These are phyloP conservation scores for Hippophae tibetana DNA, from an alignment of 306 rosid genomes.

Conservation along the genomic window DNA sequence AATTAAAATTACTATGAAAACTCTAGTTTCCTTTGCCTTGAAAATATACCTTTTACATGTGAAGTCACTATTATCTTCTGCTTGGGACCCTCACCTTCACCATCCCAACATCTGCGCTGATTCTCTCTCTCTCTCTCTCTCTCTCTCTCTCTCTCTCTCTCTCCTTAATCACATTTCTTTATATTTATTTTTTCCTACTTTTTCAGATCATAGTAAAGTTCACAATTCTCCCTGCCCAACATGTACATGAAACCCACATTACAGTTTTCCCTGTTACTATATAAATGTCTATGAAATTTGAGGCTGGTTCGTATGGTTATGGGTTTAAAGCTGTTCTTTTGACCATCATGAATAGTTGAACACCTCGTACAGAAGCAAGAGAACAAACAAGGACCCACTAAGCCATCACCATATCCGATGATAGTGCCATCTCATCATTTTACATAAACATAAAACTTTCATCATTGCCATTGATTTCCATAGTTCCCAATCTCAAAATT, in stretches of 20 bases:
- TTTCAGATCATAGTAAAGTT: conserved; percentile 9
- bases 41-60: conserved; percentile 11
- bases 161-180: not conserved
- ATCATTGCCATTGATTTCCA: conserved; percentile 26
- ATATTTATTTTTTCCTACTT: not conserved
- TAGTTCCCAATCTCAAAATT: no score
- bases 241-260: no score
- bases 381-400: conserved; percentile 8
- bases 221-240: not conserved
- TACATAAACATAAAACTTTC: conserved; percentile 12
- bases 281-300: not conserved
- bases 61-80: conserved; percentile 4
- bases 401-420: conserved; percentile 24
- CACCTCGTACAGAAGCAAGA: conserved; percentile 11
- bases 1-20: no score
- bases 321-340: not conserved
- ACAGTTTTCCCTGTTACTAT: not conserved
- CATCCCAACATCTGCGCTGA: conserved; percentile 30
- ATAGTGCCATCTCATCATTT: conserved; percentile 20
- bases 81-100: conserved; percentile 19
- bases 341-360: conserved; percentile 2
- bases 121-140: conserved; percentile 11
- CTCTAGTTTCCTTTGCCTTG: not conserved
- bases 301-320: not conserved
- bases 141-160: conserved; percentile 16